A percentile compares a stretch with the other conserved stretches of the same genome.
Evolutionary conservation across 2,329 filamentous ascomycete species (phyloP).

Genomic region (Dactylellina parvicollis): DNA sequence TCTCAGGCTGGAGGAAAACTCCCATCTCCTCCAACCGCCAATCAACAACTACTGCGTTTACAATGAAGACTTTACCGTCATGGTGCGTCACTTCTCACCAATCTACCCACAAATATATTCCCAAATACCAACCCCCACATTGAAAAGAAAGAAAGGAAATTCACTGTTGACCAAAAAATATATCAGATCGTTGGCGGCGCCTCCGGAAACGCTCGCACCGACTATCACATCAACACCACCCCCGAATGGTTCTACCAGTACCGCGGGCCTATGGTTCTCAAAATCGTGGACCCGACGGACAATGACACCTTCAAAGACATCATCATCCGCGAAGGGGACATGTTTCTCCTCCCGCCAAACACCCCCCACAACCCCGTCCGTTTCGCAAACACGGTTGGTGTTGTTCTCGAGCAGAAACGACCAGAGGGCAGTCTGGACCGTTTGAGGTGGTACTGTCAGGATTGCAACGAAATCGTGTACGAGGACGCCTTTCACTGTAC

Average conservation of each 20-base stretch:
- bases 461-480: constrained; percentile 77
- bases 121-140: too few species aligned
- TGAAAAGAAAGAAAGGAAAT: neutral
- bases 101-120: neutral
- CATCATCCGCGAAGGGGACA: constrained; percentile 87
- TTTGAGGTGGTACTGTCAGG: constrained; percentile 88
- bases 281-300: constrained; percentile 75
- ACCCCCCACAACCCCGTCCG: constrained; percentile 96
- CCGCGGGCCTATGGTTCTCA: constrained; percentile 90
- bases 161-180: neutral
- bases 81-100: constrained; percentile 66
- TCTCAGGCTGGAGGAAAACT: constrained; percentile 89
- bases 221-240: constrained; percentile 98
- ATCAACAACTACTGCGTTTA: constrained; percentile 99
- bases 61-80: constrained; percentile 82
- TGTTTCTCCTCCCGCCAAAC: constrained; percentile 92
- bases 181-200: constrained; percentile 87
- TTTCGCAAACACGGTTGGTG: constrained; percentile 88
- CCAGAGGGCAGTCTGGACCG: constrained; percentile 76
- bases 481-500: constrained; percentile 89
- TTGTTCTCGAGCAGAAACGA: constrained; percentile 88
- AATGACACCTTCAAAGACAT: constrained; percentile 78
- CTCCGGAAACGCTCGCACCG: constrained; percentile 79
- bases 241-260: constrained; percentile 99
- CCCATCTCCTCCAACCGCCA: constrained; percentile 89